These are phyloP conservation scores for Yarrowia sp. DNA, from an alignment of 805 yeast species.

Conservation along the genomic window DNA sequence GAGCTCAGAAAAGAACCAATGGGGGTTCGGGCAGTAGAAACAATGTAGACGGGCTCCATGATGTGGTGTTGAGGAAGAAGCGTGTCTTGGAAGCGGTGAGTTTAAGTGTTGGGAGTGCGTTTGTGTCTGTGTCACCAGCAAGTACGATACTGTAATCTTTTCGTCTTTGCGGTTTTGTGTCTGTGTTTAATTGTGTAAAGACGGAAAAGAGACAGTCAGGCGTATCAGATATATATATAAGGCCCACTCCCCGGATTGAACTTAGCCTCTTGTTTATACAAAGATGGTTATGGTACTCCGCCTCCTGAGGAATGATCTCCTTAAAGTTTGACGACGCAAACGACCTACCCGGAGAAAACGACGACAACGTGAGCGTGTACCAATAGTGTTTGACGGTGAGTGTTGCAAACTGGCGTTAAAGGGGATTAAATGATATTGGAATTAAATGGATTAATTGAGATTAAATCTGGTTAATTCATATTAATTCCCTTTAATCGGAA, in stretches of 20 bases:
- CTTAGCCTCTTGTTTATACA: not conserved
- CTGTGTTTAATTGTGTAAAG: too few relatives aligned
- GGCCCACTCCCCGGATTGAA: not conserved
- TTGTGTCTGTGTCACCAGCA: too few relatives aligned
- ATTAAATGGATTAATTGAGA: too few relatives aligned
- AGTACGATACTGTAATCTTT: too few relatives aligned
- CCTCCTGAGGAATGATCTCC: not conserved
- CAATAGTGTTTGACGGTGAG: not conserved
- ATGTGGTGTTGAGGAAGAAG: not conserved
- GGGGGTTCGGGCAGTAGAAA: conserved; percentile 90
- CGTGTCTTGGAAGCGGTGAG: not conserved
- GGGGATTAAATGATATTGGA: too few relatives aligned
- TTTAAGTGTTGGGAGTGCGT: too few relatives aligned
- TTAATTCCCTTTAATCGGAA: not conserved
- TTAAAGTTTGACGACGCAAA: not conserved
- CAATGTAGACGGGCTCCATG: conserved; percentile 66
- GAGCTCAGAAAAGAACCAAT: conserved; percentile 91
- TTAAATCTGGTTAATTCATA: too few relatives aligned
- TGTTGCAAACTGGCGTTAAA: too few relatives aligned
- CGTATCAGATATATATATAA: not conserved
- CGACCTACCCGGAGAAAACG: not conserved
- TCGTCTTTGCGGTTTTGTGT: too few relatives aligned
- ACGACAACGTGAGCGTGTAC: not conserved
- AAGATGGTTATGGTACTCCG: not conserved
- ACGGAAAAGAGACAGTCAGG: not conserved